Percentiles rank a stretch among this genome's conserved stretches.
Conservation (phyloP, 2,329 filamentous ascomycete species). For the Neofusicoccum cordaticola region DNA sequence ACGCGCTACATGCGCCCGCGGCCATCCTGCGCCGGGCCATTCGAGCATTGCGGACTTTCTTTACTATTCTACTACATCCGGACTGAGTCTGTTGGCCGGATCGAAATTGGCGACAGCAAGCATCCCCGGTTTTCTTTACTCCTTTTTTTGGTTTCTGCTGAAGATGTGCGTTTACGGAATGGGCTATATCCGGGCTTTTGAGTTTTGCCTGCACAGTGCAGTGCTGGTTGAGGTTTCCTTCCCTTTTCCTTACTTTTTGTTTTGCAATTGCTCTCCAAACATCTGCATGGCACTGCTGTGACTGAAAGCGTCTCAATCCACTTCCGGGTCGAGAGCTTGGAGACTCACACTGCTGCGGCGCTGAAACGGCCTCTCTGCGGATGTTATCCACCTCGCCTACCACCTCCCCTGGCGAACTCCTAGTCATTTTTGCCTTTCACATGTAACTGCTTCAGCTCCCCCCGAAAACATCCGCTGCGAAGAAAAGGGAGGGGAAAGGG, state of each 20-base stretch:
- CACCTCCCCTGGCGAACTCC: neutral
- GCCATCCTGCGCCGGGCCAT: neutral
- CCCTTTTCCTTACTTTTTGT: neutral
- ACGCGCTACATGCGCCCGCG: constrained; percentile 4
- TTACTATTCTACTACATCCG: neutral
- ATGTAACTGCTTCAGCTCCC: neutral
- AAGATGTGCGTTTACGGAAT: constrained; percentile 14
- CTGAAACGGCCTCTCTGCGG: constrained; percentile 9
- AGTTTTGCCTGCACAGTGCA: constrained; percentile 6
- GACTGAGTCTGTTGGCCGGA: neutral
- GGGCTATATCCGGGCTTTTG: constrained; percentile 12
- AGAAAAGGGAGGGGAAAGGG: neutral
- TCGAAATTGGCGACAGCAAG: neutral
- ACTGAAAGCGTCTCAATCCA: constrained; percentile 11
- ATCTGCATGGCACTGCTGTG: constrained; percentile 12
- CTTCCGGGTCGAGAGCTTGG: neutral
- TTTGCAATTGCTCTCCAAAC: constrained; percentile 8
- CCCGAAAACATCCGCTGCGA: neutral
- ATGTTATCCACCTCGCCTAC: neutral
- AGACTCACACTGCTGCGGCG: constrained; percentile 8
- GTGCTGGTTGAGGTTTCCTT: neutral
- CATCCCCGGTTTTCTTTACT: neutral
- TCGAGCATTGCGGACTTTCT: constrained; percentile 4
- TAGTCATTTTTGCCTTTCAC: neutral
- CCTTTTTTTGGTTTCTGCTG: constrained; percentile 1